Evolutionary conservation across 192 early-diverging fungal species (phyloP).

Genomic region (Chytriomyces sp.): DNA sequence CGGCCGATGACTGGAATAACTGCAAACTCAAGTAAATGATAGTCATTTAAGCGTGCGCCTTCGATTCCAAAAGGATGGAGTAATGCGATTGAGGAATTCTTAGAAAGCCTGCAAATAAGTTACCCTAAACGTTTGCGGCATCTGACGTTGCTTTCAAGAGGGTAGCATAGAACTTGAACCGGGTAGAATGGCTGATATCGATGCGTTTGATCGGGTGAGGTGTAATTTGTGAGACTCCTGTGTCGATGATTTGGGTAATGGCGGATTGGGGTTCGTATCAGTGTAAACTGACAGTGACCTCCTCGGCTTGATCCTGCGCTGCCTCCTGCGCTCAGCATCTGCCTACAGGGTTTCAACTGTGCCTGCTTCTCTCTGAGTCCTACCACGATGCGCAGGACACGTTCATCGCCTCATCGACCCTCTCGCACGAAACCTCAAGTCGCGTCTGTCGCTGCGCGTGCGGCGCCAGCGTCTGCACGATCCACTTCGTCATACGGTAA

Average conservation of each 20-base stretch:
- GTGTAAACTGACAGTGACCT: neutral
- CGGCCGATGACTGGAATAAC: neutral
- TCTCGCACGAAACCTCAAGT: neutral
- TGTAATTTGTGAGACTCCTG: slow-evolving; percentile 7
- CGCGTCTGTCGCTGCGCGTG: neutral
- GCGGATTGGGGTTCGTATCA: neutral
- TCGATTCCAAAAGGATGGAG: neutral
- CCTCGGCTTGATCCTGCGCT: neutral
- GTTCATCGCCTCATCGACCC: neutral
- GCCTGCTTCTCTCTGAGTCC: neutral
- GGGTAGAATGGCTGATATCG: slow-evolving; percentile 1
- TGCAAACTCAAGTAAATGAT: neutral
- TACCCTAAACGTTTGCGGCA: neutral
- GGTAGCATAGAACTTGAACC: neutral
- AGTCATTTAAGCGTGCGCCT: neutral
- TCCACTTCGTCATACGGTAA: neutral
- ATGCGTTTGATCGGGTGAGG: slow-evolving; percentile 1
- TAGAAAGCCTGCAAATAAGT: neutral
- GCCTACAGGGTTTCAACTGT: neutral
- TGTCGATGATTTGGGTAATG: neutral
- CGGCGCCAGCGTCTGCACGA: neutral
- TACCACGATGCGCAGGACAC: neutral
- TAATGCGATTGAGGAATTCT: neutral
- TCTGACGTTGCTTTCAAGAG: neutral
- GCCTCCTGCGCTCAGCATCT: neutral